Conservation (phyloP, 352 stramenopile species). For the Globisporangium camurandrum region DNA sequence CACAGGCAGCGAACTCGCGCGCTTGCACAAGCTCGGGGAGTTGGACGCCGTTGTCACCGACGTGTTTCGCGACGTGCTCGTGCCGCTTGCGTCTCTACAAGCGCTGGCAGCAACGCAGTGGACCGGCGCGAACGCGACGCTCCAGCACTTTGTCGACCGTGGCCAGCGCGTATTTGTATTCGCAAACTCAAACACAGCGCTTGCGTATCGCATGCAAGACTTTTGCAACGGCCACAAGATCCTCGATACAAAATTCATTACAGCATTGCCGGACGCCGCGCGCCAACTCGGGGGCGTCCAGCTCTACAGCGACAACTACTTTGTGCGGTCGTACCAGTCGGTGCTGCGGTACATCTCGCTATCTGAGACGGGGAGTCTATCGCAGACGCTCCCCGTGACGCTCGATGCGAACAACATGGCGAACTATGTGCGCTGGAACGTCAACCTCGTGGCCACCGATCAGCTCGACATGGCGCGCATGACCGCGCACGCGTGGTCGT, state of each 20-base stretch:
- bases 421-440: constrained; percentile 34
- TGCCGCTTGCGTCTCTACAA: constrained; percentile 29
- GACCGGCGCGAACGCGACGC: constrained; percentile 34
- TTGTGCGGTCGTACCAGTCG: constrained; percentile 39
- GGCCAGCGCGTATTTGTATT: constrained; percentile 53
- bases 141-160: constrained; percentile 30
- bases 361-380: constrained; percentile 17
- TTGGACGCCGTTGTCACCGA: constrained; percentile 36
- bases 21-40: constrained; percentile 30
- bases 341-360: constrained; percentile 50
- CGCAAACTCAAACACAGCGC: constrained; percentile 28
- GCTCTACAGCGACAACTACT: constrained; percentile 10
- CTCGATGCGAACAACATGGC: constrained; percentile 31
- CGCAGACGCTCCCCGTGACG: constrained; percentile 15
- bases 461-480: constrained; percentile 37
- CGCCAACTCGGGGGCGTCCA: constrained; percentile 29
- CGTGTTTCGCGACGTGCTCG: constrained; percentile 37
- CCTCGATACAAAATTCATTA: constrained; percentile 19
- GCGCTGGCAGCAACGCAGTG: constrained; percentile 21
- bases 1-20: constrained; percentile 33
- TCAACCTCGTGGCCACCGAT: constrained; percentile 56
- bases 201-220: constrained; percentile 41
- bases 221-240: constrained; percentile 44
- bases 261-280: constrained; percentile 30
- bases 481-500: constrained; percentile 53